Base-by-base conservation (phyloP, 345 rosid genomes). In the Luvunga scandens region DNA sequence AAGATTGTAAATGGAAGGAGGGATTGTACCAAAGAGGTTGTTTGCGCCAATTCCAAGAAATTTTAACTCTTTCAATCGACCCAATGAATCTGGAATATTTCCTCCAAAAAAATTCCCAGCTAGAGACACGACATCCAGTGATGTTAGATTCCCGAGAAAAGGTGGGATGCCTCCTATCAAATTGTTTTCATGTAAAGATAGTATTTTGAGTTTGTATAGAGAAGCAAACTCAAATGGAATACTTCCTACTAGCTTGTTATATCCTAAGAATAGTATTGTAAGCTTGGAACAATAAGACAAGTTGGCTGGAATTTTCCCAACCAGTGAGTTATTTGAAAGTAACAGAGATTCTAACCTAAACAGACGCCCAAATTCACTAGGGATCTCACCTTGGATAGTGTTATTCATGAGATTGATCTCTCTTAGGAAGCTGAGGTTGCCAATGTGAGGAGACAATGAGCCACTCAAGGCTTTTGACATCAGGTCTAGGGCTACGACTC, bases 141-240 rank as follows among this genome's bases (percentile, higher is more conserved):
- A 81, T 2, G 87, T 48, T 39, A 84, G 64, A 39, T 84, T 84
- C 34, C 78, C 84, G 4, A 68, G 3, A 62, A 53, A 77, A 28
- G 31, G 4, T n/a, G 78, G 76, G 22, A 81, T 50, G 36, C 30
- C 30, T 38, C 81, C 79, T 0, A 4, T 71, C 21, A 82, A 62
- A 65, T 75, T 10, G 24, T 82, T 82, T 82, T 82, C 1, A 3
- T 19, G 63, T 22, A 82, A 21, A 2, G 0, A 0, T 4, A 82
- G 3, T 12, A 0, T 0, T 25, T 18, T 9, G 2, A 82, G 79
- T 12, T 34, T 78, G 19, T 21, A 34, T 57, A 75, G 48, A 9
- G 65, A 57, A 21, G 22, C 33, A 16, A 82, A 48, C 64, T 75
- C 74, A 0, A 4, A 1, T n/a, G 82, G 79, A 24, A 82, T 53